These are phyloP conservation scores for Leucosporidium scottii DNA, from an alignment of 768 basidiomycete species.

Conservation along the genomic window DNA sequence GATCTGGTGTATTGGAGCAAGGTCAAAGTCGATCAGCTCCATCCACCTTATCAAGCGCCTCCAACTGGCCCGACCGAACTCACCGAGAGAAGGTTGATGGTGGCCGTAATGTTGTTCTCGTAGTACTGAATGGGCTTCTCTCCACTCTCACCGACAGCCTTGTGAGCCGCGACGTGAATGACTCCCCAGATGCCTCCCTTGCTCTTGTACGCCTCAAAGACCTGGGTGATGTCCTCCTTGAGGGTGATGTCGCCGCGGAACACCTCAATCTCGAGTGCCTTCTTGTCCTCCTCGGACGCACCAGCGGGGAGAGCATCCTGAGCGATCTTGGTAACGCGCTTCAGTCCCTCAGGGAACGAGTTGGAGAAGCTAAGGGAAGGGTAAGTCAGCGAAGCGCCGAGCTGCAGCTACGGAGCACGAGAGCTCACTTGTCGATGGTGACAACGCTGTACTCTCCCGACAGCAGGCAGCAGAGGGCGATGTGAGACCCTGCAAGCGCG, in stretches of 20 bases:
- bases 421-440: conserved; percentile 59
- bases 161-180: conserved; percentile 91
- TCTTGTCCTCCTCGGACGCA: conserved; percentile 60
- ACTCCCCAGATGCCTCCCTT: conserved; percentile 95
- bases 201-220: conserved; percentile 71
- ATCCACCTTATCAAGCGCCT: not conserved
- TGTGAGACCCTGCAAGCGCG: conserved; percentile 68
- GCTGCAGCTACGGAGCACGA: too few species aligned
- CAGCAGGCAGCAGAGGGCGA: conserved; percentile 75
- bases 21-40: not conserved
- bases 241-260: conserved; percentile 67
- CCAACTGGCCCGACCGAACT: conserved; percentile 21
- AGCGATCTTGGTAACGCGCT: conserved; percentile 72
- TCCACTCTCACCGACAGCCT: conserved; percentile 94
- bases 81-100: conserved; percentile 63
- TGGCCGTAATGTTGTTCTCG: conserved; percentile 84
- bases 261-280: conserved; percentile 65
- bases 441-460: conserved; percentile 86
- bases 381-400: not conserved
- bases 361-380: conserved; percentile 69
- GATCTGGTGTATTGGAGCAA: conserved; percentile 46
- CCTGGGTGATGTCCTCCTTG: conserved; percentile 59
- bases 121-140: conserved; percentile 92
- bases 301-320: conserved; percentile 60
- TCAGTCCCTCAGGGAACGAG: conserved; percentile 67